Evolutionary conservation across 768 basidiomycete species (phyloP).

Genomic region (Mycena haematopus): DNA sequence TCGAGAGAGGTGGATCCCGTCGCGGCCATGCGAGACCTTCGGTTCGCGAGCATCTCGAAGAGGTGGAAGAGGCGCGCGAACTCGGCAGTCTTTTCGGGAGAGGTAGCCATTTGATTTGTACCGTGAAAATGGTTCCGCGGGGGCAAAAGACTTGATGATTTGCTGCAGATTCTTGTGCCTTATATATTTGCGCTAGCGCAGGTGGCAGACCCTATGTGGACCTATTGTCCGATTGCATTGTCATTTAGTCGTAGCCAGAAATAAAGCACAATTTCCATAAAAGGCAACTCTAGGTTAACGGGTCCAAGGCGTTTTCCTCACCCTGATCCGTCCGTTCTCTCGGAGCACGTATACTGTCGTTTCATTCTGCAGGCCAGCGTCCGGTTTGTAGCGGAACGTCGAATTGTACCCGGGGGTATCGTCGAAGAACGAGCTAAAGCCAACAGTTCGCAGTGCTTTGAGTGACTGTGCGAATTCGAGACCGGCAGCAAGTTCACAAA

Average conservation of each 20-base stretch:
- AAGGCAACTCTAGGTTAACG: constrained; percentile 13
- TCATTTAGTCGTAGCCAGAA: neutral
- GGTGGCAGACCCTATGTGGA: constrained; percentile 13
- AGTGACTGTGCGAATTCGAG: constrained; percentile 51
- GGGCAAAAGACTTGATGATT: constrained; percentile 10
- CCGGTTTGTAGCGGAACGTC: constrained; percentile 26
- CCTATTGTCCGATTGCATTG: constrained; percentile 14
- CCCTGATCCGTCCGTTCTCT: constrained; percentile 45
- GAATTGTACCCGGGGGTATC: constrained; percentile 24
- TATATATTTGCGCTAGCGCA: constrained; percentile 10
- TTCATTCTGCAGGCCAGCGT: constrained; percentile 24
- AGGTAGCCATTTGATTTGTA: constrained; percentile 9
- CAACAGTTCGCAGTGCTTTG: constrained; percentile 49
- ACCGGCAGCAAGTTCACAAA: constrained; percentile 55
- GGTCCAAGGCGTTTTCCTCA: constrained; percentile 50
- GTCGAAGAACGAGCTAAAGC: constrained; percentile 61
- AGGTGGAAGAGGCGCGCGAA: constrained; percentile 60
- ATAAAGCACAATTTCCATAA: constrained; percentile 25
- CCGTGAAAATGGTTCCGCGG: constrained; percentile 14
- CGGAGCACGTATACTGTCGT: constrained; percentile 52
- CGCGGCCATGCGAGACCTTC: constrained; percentile 40
- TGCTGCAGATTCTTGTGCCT: neutral
- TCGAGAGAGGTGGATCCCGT: constrained; percentile 36
- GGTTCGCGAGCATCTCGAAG: constrained; percentile 59
- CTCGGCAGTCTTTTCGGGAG: constrained; percentile 50